Conservation (phyloP, 805 yeast species). For the Huiozyma sinensis region DNA sequence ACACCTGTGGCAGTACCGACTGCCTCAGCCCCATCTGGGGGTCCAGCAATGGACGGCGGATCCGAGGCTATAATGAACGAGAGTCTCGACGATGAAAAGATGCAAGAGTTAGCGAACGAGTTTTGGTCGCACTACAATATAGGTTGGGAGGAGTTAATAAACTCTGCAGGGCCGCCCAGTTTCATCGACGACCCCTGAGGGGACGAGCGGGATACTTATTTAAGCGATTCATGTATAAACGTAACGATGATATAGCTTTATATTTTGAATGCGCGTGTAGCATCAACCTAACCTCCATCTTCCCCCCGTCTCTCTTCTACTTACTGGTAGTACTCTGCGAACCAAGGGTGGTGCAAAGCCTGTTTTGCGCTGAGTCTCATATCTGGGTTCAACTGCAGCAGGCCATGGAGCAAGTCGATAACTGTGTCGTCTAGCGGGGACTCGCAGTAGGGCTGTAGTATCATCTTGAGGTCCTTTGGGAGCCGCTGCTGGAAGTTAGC, state of each 20-base stretch:
- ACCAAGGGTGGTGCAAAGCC: constrained; percentile 38
- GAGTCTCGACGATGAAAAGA: neutral
- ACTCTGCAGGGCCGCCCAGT: no score
- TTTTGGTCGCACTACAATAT: constrained; percentile 14
- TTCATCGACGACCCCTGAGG: no score
- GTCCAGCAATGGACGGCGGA: no score
- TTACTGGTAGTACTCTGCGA: constrained; percentile 27
- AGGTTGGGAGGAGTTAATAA: constrained; percentile 12
- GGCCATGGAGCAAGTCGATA: constrained; percentile 25
- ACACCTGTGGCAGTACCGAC: neutral
- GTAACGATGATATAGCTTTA: neutral
- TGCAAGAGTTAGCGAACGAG: constrained; percentile 11
- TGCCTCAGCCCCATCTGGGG: neutral
- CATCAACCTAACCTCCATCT: neutral
- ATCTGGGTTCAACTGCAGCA: constrained; percentile 45
- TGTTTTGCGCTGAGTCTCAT: constrained; percentile 41
- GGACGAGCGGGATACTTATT: no score
- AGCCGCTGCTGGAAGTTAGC: constrained; percentile 88
- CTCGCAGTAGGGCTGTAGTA: constrained; percentile 23
- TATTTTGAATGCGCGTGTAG: neutral
- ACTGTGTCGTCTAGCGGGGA: constrained; percentile 20
- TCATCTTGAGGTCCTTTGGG: constrained; percentile 46
- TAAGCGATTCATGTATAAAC: no score
- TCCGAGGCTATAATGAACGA: no score
- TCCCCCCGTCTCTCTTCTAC: no score